Percentiles rank a stretch among this genome's conserved stretches.
These are phyloP conservation scores for Scleroderma bovista DNA, from an alignment of 768 basidiomycete genomes.

Conservation along the genomic window DNA sequence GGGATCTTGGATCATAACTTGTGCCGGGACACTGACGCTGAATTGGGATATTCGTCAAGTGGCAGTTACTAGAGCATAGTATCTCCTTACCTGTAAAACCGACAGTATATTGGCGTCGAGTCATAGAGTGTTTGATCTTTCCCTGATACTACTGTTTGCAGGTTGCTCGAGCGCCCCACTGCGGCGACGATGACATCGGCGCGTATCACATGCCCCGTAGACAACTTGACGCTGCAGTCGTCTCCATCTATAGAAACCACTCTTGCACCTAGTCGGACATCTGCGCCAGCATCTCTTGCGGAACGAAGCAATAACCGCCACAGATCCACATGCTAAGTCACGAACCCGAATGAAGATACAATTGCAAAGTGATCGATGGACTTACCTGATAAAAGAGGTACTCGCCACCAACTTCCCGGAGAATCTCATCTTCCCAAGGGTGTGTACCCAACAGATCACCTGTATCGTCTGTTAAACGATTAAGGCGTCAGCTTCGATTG, in stretches of 20 bases:
- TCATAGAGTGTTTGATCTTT: constrained; percentile 21
- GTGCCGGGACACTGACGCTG: constrained; percentile 38
- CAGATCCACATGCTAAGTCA: constrained; percentile 46
- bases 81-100: constrained; percentile 41
- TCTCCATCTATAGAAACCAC: constrained; percentile 34
- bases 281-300: constrained; percentile 43
- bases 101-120: constrained; percentile 18
- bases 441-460: constrained; percentile 42
- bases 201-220: constrained; percentile 37
- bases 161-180: constrained; percentile 48
- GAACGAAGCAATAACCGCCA: constrained; percentile 42
- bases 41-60: neutral
- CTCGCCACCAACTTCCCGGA: constrained; percentile 43
- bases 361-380: constrained; percentile 1
- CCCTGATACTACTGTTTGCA: constrained; percentile 26
- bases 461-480: constrained; percentile 34
- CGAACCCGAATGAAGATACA: neutral
- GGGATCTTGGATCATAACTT: constrained; percentile 36
- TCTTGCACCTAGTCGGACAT: constrained; percentile 36
- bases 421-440: constrained; percentile 42
- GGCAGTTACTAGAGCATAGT: neutral
- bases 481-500: constrained; percentile 6
- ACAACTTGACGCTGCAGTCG: constrained; percentile 30
- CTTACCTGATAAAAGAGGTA: constrained; percentile 47
- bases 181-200: constrained; percentile 58